A percentile compares a stretch with the other conserved stretches of the same genome.
Conservation (phyloP, 2,329 filamentous ascomycete species). For the Diaporthe longicolla region DNA sequence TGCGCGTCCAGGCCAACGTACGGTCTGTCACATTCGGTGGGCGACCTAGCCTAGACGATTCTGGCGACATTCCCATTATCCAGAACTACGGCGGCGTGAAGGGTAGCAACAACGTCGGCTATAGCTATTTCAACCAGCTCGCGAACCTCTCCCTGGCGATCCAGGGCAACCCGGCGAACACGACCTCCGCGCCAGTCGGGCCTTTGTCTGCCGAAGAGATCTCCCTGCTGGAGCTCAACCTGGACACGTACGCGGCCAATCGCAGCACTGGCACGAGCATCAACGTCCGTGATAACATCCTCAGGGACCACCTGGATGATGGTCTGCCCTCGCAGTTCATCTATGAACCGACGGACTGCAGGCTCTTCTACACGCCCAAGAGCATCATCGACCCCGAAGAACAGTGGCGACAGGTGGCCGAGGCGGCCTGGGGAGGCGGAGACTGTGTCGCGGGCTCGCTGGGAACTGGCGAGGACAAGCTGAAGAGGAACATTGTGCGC, state of each 20-base stretch:
- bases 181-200: conserved; percentile 14
- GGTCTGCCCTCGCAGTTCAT: conserved; percentile 63
- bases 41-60: conserved; percentile 47
- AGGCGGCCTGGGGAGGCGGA: conserved; percentile 51
- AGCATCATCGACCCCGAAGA: conserved; percentile 62
- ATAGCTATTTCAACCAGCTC: conserved; percentile 49
- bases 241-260: conserved; percentile 49
- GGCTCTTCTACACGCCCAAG: conserved; percentile 65
- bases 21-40: conserved; percentile 67
- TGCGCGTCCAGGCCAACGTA: conserved; percentile 64
- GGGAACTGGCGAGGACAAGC: conserved; percentile 1
- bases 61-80: conserved; percentile 50
- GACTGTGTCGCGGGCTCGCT: conserved; percentile 27
- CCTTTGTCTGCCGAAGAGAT: conserved; percentile 23
- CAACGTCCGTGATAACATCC: conserved; percentile 59
- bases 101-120: conserved; percentile 54
- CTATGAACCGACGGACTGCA: conserved; percentile 64
- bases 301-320: conserved; percentile 53
- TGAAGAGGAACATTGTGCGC: conserved; percentile 26
- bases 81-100: conserved; percentile 68
- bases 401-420: conserved; percentile 62
- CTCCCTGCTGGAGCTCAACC: conserved; percentile 43
- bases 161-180: conserved; percentile 23
- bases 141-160: conserved; percentile 38
- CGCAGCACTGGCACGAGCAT: conserved; percentile 49